A percentile compares a stretch with the other conserved stretches of the same genome.
These are phyloP conservation scores for Cyathus striatus DNA, from an alignment of 768 basidiomycete genomes.

Conservation along the genomic window DNA sequence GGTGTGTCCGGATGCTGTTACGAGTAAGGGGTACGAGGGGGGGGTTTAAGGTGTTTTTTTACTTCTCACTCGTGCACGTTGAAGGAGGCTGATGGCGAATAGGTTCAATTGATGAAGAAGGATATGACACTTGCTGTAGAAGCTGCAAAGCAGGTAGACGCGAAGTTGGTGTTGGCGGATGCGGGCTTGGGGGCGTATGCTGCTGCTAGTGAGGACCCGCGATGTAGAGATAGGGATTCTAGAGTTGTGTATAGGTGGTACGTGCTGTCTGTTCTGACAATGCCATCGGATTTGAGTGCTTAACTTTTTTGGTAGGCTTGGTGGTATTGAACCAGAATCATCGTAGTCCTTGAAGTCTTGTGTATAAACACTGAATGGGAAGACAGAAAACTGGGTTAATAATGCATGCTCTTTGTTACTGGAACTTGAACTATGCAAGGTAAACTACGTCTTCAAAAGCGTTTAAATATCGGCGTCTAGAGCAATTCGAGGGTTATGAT, in stretches of 20 bases:
- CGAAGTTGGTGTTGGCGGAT: conserved; percentile 33
- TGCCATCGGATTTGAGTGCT: neutral
- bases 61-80: neutral
- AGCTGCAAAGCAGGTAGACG: conserved; percentile 29
- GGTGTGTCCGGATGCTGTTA: conserved; percentile 36
- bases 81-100: neutral
- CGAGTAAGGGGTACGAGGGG: conserved; percentile 35
- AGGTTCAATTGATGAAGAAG: conserved; percentile 43
- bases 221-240: conserved; percentile 31
- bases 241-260: conserved; percentile 37
- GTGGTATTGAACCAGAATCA: conserved; percentile 22
- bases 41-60: conserved; percentile 32
- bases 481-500: no score
- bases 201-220: conserved; percentile 32
- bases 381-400: no score
- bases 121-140: conserved; percentile 33
- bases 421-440: no score
- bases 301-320: conserved; percentile 17
- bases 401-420: no score
- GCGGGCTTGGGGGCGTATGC: conserved; percentile 31
- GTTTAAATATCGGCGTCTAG: no score
- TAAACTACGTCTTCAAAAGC: no score
- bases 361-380: no score
- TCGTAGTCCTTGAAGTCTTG: no score
- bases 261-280: conserved; percentile 5